Conservation (phyloP, 345 rosid species). For the Lepidium sativum region DNA sequence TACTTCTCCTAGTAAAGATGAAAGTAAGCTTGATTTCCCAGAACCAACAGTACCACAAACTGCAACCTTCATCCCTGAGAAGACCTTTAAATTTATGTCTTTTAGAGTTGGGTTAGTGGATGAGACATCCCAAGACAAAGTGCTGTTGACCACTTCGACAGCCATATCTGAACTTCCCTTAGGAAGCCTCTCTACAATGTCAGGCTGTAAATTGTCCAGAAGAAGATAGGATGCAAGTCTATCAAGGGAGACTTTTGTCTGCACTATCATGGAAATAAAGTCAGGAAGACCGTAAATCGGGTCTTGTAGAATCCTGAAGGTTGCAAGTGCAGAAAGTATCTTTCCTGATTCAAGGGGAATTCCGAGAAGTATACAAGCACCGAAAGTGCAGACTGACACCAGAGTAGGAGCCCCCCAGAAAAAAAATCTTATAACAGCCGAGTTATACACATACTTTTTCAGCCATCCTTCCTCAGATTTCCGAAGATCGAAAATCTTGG, state of each 20-base stretch:
- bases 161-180: constrained; percentile 36
- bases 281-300: constrained; percentile 59
- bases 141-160: constrained; percentile 42
- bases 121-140: constrained; percentile 51
- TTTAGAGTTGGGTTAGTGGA: constrained; percentile 40
- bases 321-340: constrained; percentile 66
- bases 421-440: constrained; percentile 39
- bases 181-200: constrained; percentile 41
- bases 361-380: constrained; percentile 49
- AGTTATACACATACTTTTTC: constrained; percentile 44
- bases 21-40: constrained; percentile 70
- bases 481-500: constrained; percentile 45
- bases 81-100: constrained; percentile 42
- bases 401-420: constrained; percentile 68
- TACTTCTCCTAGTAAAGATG: constrained; percentile 62
- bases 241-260: constrained; percentile 64
- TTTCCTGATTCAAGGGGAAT: constrained; percentile 63
- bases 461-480: constrained; percentile 50
- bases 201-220: constrained; percentile 44
- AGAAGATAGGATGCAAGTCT: constrained; percentile 53
- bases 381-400: constrained; percentile 52
- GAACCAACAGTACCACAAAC: constrained; percentile 80
- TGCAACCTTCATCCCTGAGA: constrained; percentile 60
- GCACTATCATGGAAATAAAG: constrained; percentile 50
- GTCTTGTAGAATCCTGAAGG: constrained; percentile 56